Base-by-base conservation (phyloP, 2,329 filamentous ascomycete genomes). In the Colletotrichum incanum region DNA sequence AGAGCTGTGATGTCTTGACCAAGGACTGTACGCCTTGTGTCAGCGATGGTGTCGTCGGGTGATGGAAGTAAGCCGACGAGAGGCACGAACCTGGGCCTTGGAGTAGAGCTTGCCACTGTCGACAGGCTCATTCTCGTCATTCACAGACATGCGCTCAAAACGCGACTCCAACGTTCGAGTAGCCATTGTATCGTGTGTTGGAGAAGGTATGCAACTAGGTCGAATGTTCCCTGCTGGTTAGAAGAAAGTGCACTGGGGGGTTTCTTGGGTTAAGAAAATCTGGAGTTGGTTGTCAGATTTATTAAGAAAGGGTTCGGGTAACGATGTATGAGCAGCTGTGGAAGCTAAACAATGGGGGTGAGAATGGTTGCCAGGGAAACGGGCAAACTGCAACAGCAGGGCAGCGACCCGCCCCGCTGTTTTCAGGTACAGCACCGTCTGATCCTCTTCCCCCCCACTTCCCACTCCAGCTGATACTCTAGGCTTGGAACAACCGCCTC, bases 101-200 rank as follows among this genome's bases (percentile, higher is more conserved):
- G 90, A 86, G 80, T 93, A 92, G 34, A 80, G 75, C 74, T 87
- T 87, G 68, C 84, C 83, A 74, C 84, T 85, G 74, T 90, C 87
- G 66, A 84, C 84, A 41, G 86, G 83, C 71, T 94, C 92, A 79
- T 96, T 97, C 83, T 98, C 95, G 79, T 98, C 95, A 77, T 93
- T 93, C 74, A 98, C 94, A 26, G 93, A 93, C 84, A 98, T 90
- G 82, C 92, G 92, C 90, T 98, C 95, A 79, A 98, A 94, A 78
- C 94, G 93, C 83, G 93, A 87, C 85, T 98, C 96, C 58, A 98
- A 87, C 63, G 90, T 91, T 77, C 93, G 90, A 71, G 93, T 90
- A 75, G 95, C 90, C 93, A 96, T 91, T 72, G 74, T 76, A 66
- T 59, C 64, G 56, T 59, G 56, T 61, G 52, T 12, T 58, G 56